Base-by-base conservation (phyloP, 495 filamentous ascomycete genomes). In the Aspergillus coremiiformis region DNA sequence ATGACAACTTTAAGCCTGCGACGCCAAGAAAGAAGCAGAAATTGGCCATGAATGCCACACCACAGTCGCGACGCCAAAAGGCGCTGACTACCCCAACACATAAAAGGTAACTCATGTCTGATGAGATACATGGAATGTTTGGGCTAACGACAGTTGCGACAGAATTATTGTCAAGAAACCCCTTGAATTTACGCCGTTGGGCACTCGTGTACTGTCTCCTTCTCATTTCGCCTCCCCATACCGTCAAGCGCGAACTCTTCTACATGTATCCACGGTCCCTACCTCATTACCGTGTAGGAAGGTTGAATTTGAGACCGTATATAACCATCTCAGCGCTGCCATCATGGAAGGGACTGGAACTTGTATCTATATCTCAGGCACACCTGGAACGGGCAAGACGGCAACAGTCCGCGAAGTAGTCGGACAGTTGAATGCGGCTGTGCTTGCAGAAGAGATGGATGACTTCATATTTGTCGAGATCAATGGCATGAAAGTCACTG, bases 401-500 rank as follows among this genome's bases (percentile, higher is more conserved):
- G 94, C 94, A 22, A 99, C 94, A 0, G 92, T 99, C 8, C 86
- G 94, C 50, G 94, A 97, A 69, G 93, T 96, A 3, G 85, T 97
- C 7, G 83, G 86, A 15, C 87, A 90, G 66, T 79, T 99, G 9
- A 90, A 96, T 53, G 80, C 79, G 4, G 84, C 90, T 1, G 93
- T 97, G 5, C 76, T 79, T 26, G 81, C 83, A 10, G 94, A 99
- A 64, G 91, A 97, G 69, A 81, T 99, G 47, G 94, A 97, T 59
- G 94, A 99, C 66, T 99, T 99, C 65, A 94, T 95, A 57, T 99
- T 97, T 56, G 91, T 97, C 55, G 94, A 99, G 68, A 97, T 99
- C 70, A 99, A 99, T 68, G 94, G 94, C 45, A 97, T 99, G 94
- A 97, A 96, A 75, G 87, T 97, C 59, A 93, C 94, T 0, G 94